Conservation (phyloP, 2,329 filamentous ascomycete species). For the Verticillium klebahnii region DNA sequence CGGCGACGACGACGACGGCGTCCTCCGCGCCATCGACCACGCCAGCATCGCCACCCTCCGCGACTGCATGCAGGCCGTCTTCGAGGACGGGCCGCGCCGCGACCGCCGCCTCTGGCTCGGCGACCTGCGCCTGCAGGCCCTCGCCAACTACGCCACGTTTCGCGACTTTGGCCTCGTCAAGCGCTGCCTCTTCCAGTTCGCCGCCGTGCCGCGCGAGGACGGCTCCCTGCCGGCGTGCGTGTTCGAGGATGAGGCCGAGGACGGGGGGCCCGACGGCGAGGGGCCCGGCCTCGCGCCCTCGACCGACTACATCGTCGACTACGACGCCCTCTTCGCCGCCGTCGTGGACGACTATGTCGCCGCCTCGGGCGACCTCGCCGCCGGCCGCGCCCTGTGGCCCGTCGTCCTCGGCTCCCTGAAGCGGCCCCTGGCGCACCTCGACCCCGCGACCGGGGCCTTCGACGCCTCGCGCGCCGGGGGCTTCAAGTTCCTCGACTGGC, state of each 20-base stretch:
- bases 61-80: constrained; percentile 32
- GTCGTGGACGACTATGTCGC: constrained; percentile 26
- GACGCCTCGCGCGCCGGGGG: constrained; percentile 9
- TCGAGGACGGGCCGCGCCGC: constrained; percentile 29
- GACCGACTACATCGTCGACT: constrained; percentile 29
- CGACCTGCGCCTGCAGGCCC: constrained; percentile 28
- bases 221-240: constrained; percentile 25
- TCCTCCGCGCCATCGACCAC: constrained; percentile 22
- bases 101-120: constrained; percentile 31
- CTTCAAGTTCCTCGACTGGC: constrained; percentile 29
- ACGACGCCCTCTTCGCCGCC: constrained; percentile 27
- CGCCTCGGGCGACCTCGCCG: constrained; percentile 21
- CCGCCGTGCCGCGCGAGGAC: constrained; percentile 25
- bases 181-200: constrained; percentile 28
- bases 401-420: constrained; percentile 23
- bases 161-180: constrained; percentile 27
- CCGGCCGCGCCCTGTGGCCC: constrained; percentile 22
- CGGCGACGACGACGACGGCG: constrained; percentile 8
- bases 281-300: constrained; percentile 19
- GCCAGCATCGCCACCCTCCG: constrained; percentile 25
- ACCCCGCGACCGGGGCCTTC: constrained; percentile 15
- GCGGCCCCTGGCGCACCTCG: constrained; percentile 18
- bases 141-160: constrained; percentile 29
- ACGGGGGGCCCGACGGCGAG: no score
- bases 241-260: constrained; percentile 18